Base-by-base conservation (phyloP, 371 early-diverging fungal genomes). In the Coemansia sp. region DNA sequence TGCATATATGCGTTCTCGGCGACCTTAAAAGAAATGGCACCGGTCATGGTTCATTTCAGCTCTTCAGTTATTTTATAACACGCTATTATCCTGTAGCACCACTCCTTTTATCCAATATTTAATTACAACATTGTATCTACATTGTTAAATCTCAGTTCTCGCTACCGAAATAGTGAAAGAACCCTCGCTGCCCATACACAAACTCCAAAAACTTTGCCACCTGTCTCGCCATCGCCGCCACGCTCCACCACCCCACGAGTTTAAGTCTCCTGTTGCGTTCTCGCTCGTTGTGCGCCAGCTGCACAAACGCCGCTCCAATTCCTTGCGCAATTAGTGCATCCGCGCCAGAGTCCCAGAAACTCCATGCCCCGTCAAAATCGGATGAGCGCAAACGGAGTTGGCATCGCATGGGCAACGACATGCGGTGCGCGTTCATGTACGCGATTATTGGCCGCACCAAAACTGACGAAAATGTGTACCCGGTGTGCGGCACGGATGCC, bases 291-390 rank as follows among this genome's bases (percentile, higher is more conserved):
- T 85, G 69, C 1, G 91, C 91, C 23, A 94, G 73, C 62, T 86
- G 83, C 0, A 90, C 89, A 79, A 96, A 86, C 0, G 91, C 93
- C 26, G 88, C 85, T 14, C 95, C 96, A 6, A 94, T 82, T 54
- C 92, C 93, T 59, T 92, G 90, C 0, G 90, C 86, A 12, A 96
- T 80, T n/a, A 86, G 79, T 42, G 88, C 88, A 33, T 89, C 88
- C 52, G 97, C 68, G 0, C 90, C 90, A 1, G 94, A 91, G 51
- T 94, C 92, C 72, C 93, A 93, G 2, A 92, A 82, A 0, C 91
- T 91, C 96, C 96, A 97, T 0, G 95, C 85, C 14, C 98, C 98
- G 75, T 96, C 91, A 80, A 96, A 96, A 65, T 95, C 90, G 55
- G 81, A 92, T 54, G 92, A 65, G 61, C 89, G 88, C 83, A 93